Evolutionary conservation across 2,329 filamentous ascomycete species (phyloP), one percentile per base, ranked within the genome.

Genomic region (Fragosphaeria purpurea): DNA sequence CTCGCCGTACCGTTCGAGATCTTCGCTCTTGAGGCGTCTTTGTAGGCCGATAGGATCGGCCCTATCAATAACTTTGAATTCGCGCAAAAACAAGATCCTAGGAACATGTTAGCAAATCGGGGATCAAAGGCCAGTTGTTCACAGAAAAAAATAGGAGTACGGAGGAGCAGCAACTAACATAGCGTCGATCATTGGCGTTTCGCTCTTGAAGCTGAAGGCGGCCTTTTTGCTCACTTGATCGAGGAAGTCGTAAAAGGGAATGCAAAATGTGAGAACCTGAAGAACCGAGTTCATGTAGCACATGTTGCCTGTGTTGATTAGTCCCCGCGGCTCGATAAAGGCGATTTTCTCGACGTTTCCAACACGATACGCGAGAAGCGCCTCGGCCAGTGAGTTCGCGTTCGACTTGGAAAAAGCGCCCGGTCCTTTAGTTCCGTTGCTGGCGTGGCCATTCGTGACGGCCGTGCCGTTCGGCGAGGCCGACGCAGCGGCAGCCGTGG

Each of bases 251-350:
- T 95, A 96, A 64, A 98, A 98, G 6, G 93, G 93, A 59, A 83
- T 77, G 67, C 90, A 97, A 65, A 90, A 97, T 58, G 96, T 79
- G 61, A 98, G 79, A 63, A 94, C 86, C 84, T 98, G 93, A 57
- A 98, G 77, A 66, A 95, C 91, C 56, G 93, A 96, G 73, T 97
- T 98, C 93, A 98, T 97, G 70, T 98, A 98, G 69, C 93, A 98
- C 87, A 97, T 94, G 64, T 98, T 97, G 46, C 93, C 93, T 41
- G 91, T 94, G 69, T 98, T 98, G 58, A 95, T 86, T 62, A 98
- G 77, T 46, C 93, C 93, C 58, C 91, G 81, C 47, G 93, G 93
- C 68, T 97, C 88, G 47, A 98, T 76, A 62, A 96, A 96, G 13
- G 85, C 75, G 57, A 91, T 72, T 60, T 85, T 87, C 35, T 78